Conservation (phyloP, 805 yeast genomes). For the Cyberlindnera maclurae region DNA sequence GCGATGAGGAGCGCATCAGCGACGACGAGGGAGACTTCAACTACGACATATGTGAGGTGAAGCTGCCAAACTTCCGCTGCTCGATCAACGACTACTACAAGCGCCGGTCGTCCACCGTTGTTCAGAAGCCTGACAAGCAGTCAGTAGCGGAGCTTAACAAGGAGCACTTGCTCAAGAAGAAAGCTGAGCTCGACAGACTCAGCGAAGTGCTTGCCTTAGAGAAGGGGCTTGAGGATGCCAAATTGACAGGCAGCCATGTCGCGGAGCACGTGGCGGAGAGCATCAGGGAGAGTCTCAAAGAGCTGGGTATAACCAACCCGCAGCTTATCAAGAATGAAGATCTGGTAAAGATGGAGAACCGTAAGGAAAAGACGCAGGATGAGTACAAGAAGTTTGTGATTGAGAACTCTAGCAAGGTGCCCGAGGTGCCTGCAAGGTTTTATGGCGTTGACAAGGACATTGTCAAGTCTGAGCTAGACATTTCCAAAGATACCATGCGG, state of each 20-base stretch:
- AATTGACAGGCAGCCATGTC: slow-evolving; percentile 27
- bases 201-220: slow-evolving; percentile 54
- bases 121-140: slow-evolving; percentile 2
- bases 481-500: slow-evolving; percentile 45
- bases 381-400: slow-evolving; percentile 17
- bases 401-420: slow-evolving; percentile 8
- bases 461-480: slow-evolving; percentile 46
- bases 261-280: slow-evolving; percentile 25
- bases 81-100: slow-evolving; percentile 29
- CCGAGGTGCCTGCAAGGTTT: slow-evolving; percentile 20
- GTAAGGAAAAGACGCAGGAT: slow-evolving; percentile 13
- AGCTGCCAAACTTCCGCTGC: slow-evolving; percentile 19
- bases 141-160: slow-evolving; percentile 6
- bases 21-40: slow-evolving; percentile 34
- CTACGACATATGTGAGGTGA: slow-evolving; percentile 31
- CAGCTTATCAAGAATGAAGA: slow-evolving; percentile 20
- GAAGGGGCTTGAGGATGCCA: slow-evolving; percentile 53
- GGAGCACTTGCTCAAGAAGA: slow-evolving; percentile 4
- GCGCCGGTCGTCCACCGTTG: slow-evolving; percentile 5
- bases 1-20: slow-evolving; percentile 54
- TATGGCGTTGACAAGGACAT: slow-evolving; percentile 35
- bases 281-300: slow-evolving; percentile 27
- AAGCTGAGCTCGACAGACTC: slow-evolving; percentile 32
- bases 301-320: slow-evolving; percentile 34
- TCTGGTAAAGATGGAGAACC: slow-evolving; percentile 15